Base-by-base conservation (phyloP, 2,329 filamentous ascomycete species). In the Cladosporium velox region DNA sequence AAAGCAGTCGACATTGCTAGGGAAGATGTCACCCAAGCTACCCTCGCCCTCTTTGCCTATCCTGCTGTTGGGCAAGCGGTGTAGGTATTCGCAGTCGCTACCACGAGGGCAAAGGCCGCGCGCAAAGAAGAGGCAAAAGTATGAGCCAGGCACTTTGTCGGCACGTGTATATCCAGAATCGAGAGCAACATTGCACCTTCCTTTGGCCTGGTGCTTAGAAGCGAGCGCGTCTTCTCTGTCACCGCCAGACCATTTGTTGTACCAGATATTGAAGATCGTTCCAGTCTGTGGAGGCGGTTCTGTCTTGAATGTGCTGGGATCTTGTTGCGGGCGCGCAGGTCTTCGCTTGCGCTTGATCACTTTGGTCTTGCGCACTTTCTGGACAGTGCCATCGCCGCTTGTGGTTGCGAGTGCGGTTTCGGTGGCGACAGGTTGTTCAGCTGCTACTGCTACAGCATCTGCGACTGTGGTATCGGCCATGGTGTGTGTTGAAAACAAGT, bases 221-320 rank as follows among this genome's bases (percentile, higher is more conserved):
- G 93, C 86, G 75, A 94, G 93, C 72, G 93, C 92, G 82, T 96
- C 93, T 76, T 98, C 94, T 67, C 93, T 88, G 79, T 99, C 95
- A 74, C 95, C 95, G 71, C 95, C 95, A 0, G 90, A 91, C 93
- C 94, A 98, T 80, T 97, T 98, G 82, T 97, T 97, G 81, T 97
- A 97, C 94, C 93, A 97, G 75, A 96, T 96, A 79, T 99, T 99
- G 85, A 95, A 99, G 66, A 93, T 92, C 0, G 92, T 96, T 63
- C 95, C 95, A 0, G 94, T 98, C 74, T 98, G 93, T 1, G 92
- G 91, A 18, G 93, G 92, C 4, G 91, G 90, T 73, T 97, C 92
- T 38, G 90, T 90, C 72, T 90, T 91, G 80, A 96, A 86, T 52
- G 89, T 89, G 49, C 90, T 88, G 1, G 93, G 88, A 75, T 99